Evolutionary conservation across 148 eudicot species (phyloP), one percentile per base, ranked within the genome.

Genomic region (Arctostaphylos glauca): DNA sequence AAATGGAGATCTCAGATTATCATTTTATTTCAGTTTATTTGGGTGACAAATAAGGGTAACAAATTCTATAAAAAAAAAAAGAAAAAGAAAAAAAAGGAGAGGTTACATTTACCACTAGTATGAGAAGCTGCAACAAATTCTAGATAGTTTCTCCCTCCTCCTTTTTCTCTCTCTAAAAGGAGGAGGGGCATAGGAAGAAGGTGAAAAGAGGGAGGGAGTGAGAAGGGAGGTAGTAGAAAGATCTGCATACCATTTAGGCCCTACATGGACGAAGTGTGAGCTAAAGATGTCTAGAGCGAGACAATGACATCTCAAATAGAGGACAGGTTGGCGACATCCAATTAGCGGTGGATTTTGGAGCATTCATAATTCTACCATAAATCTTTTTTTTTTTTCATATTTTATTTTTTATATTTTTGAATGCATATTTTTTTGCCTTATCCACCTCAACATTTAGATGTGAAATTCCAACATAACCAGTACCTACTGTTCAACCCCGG

Each of bases 191-290:
- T 47, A 23, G 67, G 71, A 70, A 64, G 46, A 59, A 53, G 31
- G 59, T 6, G 83, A 80, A 56, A 53, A 78, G 72, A 41, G 52
- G 68, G 70, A 47, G 60, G 21, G n/a, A 21, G 83, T 72, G 79
- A 53, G 50, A 64, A 73, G 31, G 55, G 73, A 31, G 70, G 16
- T 70, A 70, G 48, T 83, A 83, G 91, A 90, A 89, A 88, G 87
- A 91, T 90, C 86, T 86, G 89, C 87, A 88, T 84, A 91, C 67
- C 72, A 82, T 9, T 79, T 31, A 48, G 82, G 86, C 75, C 83
- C 79, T 66, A 84, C 83, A 75, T 23, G 21, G 68, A 50, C 81
- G 89, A 88, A 13, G 56, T 58, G 55, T 16, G 4, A 58, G 49
- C 9, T 77, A 12, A 79, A 41, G 84, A 10, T 79, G 21, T 76